Conservation (phyloP, 257 asterid species). For the Solanum phureja region DNA sequence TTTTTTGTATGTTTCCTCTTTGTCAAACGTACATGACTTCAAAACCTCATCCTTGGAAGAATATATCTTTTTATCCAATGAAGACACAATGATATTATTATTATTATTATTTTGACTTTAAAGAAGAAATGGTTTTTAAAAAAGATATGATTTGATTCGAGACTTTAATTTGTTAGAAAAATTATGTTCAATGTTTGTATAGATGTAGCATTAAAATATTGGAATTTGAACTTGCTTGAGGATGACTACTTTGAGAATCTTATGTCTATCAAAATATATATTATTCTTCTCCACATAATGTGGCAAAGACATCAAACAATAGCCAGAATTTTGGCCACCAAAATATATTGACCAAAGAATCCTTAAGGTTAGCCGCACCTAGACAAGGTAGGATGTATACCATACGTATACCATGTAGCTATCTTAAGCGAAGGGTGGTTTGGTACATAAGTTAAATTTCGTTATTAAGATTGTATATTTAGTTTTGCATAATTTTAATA, state of each 20-base stretch:
- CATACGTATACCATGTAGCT: too few relatives aligned
- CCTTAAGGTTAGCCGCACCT: too few relatives aligned
- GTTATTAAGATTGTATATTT: too few relatives aligned
- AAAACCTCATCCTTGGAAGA: neutral
- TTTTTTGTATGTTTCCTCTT: neutral
- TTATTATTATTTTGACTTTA: neutral
- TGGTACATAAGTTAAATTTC: too few relatives aligned
- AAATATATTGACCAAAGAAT: too few relatives aligned
- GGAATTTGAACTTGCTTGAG: neutral
- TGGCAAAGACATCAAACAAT: too few relatives aligned
- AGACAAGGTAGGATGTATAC: too few relatives aligned
- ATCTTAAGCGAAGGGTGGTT: too few relatives aligned
- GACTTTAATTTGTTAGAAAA: neutral
- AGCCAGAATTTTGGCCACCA: too few relatives aligned
- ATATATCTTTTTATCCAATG: neutral
- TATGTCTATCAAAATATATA: too few relatives aligned
- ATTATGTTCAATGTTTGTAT: neutral
- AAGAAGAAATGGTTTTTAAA: neutral
- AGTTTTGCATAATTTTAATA: too few relatives aligned
- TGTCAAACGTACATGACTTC: neutral
- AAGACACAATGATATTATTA: neutral
- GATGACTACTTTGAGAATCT: neutral
- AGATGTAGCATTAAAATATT: neutral
- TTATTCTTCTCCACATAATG: too few relatives aligned
- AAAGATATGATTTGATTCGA: neutral